Evolutionary conservation across 352 stramenopile species (phyloP), one percentile per base, ranked within the genome.

Genomic region (Elongisporangium undulatum): DNA sequence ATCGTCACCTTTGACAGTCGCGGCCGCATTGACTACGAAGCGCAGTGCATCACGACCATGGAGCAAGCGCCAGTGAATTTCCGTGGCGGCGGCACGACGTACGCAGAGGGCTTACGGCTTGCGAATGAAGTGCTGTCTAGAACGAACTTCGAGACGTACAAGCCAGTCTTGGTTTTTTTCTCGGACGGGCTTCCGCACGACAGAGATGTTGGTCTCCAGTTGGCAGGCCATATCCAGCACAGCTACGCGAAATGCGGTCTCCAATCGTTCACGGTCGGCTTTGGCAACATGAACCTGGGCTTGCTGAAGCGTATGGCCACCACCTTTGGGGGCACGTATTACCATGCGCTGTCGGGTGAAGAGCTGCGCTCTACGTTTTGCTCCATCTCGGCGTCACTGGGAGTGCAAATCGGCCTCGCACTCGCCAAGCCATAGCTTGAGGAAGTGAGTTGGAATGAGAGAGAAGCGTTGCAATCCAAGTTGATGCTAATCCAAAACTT

Each of bases 281-380:
- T 92, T 45, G 83, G 83, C 7, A 63, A 49, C 3, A 75, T 90
- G n/a, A 90, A 93, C 26, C 59, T 92, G 55, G 57, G 58, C 2
- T 58, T 89, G 0, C 51, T 95, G 58, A 51, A 92, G 64, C 71
- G 69, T 50, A 60, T 93, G 0, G 82, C 82, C 7, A 54, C 71
- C 12, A 74, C 68, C 17, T 53, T 95, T 17, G 75, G 79, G n/a
- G 86, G 86, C 0, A 58, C 66, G 9, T 95, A 89, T 54, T 70
- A 82, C 53, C 69, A 87, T 2, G 81, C 80, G 16, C 65, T 93
- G 9, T 75, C 74, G 0, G 80, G 80, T 2, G 82, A 74, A 6
- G 86, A 93, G 53, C 58, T 93, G 26, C 89, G 89, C 64, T 64
- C 73, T n/a, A 87, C 80, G 34, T 92, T 95, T 51, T 72, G 80